Evolutionary conservation across 805 yeast genomes (phyloP), one percentile per base, ranked within the genome.

Genomic region (Wickerhamiella domercqiae): DNA sequence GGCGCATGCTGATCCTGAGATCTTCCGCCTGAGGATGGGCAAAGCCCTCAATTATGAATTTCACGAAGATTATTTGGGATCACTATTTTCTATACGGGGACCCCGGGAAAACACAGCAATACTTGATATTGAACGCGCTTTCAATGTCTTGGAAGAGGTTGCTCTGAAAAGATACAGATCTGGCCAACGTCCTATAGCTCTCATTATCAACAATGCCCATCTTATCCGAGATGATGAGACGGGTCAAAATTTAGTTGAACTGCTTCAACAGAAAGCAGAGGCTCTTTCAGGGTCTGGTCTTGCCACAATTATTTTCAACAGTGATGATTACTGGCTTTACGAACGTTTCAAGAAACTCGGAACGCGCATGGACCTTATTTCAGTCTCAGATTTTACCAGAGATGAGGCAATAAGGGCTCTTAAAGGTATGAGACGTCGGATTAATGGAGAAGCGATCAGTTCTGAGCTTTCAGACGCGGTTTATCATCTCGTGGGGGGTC

Each of bases 321-420:
- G 80, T 43, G 93, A 80, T 54, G 93, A 81, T 49, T 81, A 81
- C 56, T 81, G 93, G 93, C 67, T 81, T 1, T 81, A 78, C 53
- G 90, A 80, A 47, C 70, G 83, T 39, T 60, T 81, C 45, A 77
- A 76, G 48, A 66, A 66, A 38, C 60, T 77, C 15, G 81, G 84
- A 0, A 81, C 93, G 0, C 64, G 87, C 24, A 56, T 81, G 32
- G 90, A 81, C 38, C 73, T 79, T 17, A 60, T 81, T 37, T 73
- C 77, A 42, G 76, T 80, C 26, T 62, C 71, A 35, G 56, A 80
- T 50, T 67, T 81, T 40, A 59, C 61, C 28, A 59, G 81, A 15
- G 32, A 36, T 0, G 75, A 78, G 42, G 64, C 84, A 1, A 52
- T 73, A 5, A 62, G 60, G 24, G 76, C 80, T 0, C 54, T 79